phyloP scores from a whole-genome alignment of 2,329 filamentous ascomycete species.

The Colletotrichum spinosum region DNA sequence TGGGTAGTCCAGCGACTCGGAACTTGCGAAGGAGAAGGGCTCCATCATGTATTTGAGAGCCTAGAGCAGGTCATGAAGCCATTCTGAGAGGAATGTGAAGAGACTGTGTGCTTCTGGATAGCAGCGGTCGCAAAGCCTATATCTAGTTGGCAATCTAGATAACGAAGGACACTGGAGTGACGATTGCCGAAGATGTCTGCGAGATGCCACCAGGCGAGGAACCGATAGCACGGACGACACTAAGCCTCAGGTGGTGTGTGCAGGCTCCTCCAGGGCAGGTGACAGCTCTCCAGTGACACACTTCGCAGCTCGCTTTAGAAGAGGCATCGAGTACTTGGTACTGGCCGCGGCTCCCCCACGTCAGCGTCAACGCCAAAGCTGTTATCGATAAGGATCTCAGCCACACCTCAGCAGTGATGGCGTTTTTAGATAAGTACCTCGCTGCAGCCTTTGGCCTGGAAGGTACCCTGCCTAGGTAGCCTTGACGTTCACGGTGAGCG shows the following conservation, averaged over 20 bases:
- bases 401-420: background rate
- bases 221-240: conserved; percentile 10
- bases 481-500: conserved; percentile 8
- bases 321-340: background rate
- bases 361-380: conserved; percentile 3
- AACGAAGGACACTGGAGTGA: no score
- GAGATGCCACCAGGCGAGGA: background rate
- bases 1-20: conserved; percentile 82
- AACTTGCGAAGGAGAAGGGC: conserved; percentile 94
- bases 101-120: background rate
- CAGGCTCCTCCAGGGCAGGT: conserved; percentile 9
- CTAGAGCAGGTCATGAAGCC: conserved; percentile 16
- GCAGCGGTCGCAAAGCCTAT: no score
- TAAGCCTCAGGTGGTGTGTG: background rate
- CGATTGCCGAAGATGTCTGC: no score
- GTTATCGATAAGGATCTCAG: conserved; percentile 27
- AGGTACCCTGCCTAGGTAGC: background rate
- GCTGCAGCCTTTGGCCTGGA: no score
- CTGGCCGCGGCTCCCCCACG: no score
- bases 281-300: conserved; percentile 24
- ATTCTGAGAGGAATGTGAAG: conserved; percentile 17
- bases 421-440: no score
- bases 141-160: no score
- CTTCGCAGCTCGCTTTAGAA: conserved; percentile 11
- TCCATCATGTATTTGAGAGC: conserved; percentile 72